These are phyloP conservation scores for Cymbidium sinense DNA, from an alignment of 106 monocot species.

Conservation along the genomic window DNA sequence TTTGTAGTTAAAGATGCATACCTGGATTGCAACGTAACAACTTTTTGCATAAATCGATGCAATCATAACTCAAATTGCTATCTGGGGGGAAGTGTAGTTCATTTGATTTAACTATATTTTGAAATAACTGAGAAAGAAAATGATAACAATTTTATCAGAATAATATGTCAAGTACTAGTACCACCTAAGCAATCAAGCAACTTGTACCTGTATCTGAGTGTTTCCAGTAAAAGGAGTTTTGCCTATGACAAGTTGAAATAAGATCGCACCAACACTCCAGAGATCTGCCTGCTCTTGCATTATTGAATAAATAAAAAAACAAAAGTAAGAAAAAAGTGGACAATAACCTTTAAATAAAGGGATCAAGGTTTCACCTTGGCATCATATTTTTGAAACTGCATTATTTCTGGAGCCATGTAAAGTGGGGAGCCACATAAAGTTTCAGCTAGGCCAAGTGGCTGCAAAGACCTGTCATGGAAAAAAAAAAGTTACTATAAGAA, in stretches of 20 bases:
- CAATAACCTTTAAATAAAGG: not conserved
- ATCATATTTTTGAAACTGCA: slow-evolving; percentile 93
- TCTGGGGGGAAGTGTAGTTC: slow-evolving; percentile 60
- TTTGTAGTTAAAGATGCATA: slow-evolving; percentile 15
- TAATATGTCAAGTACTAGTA: not conserved
- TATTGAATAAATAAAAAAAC: not conserved
- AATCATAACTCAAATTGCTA: slow-evolving; percentile 55
- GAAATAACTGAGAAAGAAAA: slow-evolving; percentile 58
- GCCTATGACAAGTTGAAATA: slow-evolving; percentile 75
- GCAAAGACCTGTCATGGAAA: slow-evolving; percentile 51
- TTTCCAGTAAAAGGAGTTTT: slow-evolving; percentile 80
- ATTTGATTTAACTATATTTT: slow-evolving; percentile 75
- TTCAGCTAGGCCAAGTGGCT: slow-evolving; percentile 77
- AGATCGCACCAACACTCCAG: slow-evolving; percentile 78
- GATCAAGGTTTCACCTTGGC: slow-evolving; percentile 61
- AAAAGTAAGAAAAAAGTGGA: not conserved
- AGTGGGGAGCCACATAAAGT: slow-evolving; percentile 96
- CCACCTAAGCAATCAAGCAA: slow-evolving; percentile 4
- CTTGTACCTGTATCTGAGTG: slow-evolving; percentile 79
- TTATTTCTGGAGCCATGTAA: slow-evolving; percentile 99
- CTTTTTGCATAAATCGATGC: slow-evolving; percentile 88
- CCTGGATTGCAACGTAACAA: slow-evolving; percentile 84
- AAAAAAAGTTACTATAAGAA: not conserved
- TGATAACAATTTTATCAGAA: slow-evolving; percentile 4
- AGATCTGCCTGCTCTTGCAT: slow-evolving; percentile 70